A percentile compares a stretch with the other conserved stretches of the same genome.
Evolutionary conservation across 352 stramenopile species (phyloP).

Genomic region (Phytophthora syringae): DNA sequence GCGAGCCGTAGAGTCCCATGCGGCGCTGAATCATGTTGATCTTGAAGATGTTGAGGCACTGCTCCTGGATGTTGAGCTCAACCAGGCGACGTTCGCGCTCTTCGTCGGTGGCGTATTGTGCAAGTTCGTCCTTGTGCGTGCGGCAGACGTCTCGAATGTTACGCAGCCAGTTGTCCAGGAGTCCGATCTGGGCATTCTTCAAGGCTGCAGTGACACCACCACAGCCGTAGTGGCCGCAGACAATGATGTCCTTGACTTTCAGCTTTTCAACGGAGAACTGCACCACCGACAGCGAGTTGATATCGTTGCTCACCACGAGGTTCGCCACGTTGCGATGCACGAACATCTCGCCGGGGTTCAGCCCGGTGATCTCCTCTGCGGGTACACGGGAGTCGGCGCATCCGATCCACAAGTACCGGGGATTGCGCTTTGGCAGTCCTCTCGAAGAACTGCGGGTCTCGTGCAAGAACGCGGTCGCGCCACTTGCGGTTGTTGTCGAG

Average conservation of each 20-base stretch:
- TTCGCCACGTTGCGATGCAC: constrained; percentile 92
- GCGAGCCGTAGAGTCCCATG: constrained; percentile 67
- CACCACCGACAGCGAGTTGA: constrained; percentile 64
- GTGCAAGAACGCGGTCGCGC: constrained; percentile 56
- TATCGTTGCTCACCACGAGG: constrained; percentile 64
- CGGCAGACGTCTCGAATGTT: constrained; percentile 85
- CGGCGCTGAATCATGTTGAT: constrained; percentile 83
- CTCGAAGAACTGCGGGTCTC: constrained; percentile 73
- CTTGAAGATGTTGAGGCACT: constrained; percentile 89
- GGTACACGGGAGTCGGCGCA: constrained; percentile 89
- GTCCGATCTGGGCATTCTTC: constrained; percentile 72
- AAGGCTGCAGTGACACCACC: constrained; percentile 83
- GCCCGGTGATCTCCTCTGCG: constrained; percentile 84
- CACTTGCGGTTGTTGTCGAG: constrained; percentile 78
- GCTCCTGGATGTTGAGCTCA: constrained; percentile 86
- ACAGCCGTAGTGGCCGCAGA: constrained; percentile 93
- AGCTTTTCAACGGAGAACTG: constrained; percentile 88
- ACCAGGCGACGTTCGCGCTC: constrained; percentile 54
- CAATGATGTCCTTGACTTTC: constrained; percentile 92
- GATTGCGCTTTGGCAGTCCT: constrained; percentile 70
- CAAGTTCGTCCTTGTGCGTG: constrained; percentile 36
- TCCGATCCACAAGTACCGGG: constrained; percentile 91
- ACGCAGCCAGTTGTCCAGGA: constrained; percentile 92
- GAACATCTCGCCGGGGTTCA: constrained; percentile 85
- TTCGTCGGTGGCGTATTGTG: constrained; percentile 28